These are phyloP conservation scores for Dalbergia cochinchinensis DNA, from an alignment of 306 rosid genomes.

Conservation along the genomic window DNA sequence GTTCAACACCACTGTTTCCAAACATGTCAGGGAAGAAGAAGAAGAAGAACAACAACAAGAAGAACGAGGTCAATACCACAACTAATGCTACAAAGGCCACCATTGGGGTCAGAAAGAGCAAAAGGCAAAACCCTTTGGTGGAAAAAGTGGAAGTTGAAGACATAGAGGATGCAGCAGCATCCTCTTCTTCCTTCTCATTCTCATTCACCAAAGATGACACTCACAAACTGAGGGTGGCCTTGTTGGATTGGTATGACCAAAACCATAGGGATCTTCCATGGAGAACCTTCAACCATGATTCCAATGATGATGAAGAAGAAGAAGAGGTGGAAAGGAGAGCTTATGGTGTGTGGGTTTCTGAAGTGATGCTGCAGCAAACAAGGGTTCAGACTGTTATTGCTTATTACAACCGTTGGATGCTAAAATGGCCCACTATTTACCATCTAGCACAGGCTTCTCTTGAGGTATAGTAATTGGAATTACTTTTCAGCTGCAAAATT, in stretches of 20 bases:
- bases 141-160: constrained; percentile 49
- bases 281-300: constrained; percentile 54
- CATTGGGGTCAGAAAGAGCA: constrained; percentile 9
- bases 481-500: too few species aligned
- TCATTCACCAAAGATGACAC: constrained; percentile 60
- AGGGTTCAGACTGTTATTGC: constrained; percentile 85
- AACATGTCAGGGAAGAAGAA: constrained; percentile 48
- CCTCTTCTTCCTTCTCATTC: background rate
- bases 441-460: constrained; percentile 81
- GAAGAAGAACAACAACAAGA: background rate
- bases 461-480: constrained; percentile 52
- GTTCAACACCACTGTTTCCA: constrained; percentile 8
- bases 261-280: constrained; percentile 88
- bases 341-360: constrained; percentile 92
- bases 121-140: constrained; percentile 29
- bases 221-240: constrained; percentile 54
- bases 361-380: constrained; percentile 91
- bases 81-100: background rate
- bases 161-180: constrained; percentile 61
- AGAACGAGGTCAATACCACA: background rate
- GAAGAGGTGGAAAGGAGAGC: constrained; percentile 59
- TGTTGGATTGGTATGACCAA: constrained; percentile 79
- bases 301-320: constrained; percentile 23
- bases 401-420: constrained; percentile 84
- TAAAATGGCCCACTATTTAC: constrained; percentile 82